These are phyloP conservation scores for Geotrichum restrictum DNA, from an alignment of 1,139 yeast genomes.

Conservation along the genomic window DNA sequence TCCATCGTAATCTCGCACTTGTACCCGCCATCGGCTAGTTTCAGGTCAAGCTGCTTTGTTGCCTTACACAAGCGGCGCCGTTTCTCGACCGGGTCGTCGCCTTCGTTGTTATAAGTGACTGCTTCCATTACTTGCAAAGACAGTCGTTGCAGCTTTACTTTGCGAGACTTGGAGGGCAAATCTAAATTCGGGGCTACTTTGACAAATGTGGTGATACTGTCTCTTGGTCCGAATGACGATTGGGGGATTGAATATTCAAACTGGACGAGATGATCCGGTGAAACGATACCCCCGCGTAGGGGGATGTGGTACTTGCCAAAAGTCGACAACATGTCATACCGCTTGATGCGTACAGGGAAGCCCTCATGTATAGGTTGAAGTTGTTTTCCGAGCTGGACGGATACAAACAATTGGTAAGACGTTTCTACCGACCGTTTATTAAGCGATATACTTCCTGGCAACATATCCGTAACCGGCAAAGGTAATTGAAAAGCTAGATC, in stretches of 20 bases:
- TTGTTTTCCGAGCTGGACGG: slow-evolving; percentile 32
- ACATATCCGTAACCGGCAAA: slow-evolving; percentile 36
- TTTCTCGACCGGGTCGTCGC: slow-evolving; percentile 36
- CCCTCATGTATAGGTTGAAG: slow-evolving; percentile 30
- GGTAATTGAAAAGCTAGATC: slow-evolving; percentile 41
- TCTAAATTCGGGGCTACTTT: slow-evolving; percentile 40
- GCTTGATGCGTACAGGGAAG: slow-evolving; percentile 39
- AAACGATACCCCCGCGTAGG: slow-evolving; percentile 29
- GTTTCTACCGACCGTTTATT: slow-evolving; percentile 37
- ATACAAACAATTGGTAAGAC: slow-evolving; percentile 37
- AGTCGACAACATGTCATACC: slow-evolving; percentile 42
- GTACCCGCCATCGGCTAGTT: slow-evolving; percentile 33
- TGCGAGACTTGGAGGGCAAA: slow-evolving; percentile 36
- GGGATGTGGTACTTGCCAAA: slow-evolving; percentile 40
- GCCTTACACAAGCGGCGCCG: slow-evolving; percentile 36
- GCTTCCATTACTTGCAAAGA: slow-evolving; percentile 40
- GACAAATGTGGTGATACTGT: slow-evolving; percentile 34
- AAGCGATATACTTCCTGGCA: slow-evolving; percentile 40
- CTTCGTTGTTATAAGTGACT: slow-evolving; percentile 35
- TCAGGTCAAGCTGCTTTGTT: slow-evolving; percentile 32
- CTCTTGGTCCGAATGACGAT: slow-evolving; percentile 43
- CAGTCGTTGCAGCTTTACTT: slow-evolving; percentile 39
- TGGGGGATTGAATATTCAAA: slow-evolving; percentile 38
- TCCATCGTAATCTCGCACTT: slow-evolving; percentile 34
- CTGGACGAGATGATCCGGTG: slow-evolving; percentile 40